Evolutionary conservation across 805 yeast genomes (phyloP).

Genomic region (Jamesozyma rosinii): DNA sequence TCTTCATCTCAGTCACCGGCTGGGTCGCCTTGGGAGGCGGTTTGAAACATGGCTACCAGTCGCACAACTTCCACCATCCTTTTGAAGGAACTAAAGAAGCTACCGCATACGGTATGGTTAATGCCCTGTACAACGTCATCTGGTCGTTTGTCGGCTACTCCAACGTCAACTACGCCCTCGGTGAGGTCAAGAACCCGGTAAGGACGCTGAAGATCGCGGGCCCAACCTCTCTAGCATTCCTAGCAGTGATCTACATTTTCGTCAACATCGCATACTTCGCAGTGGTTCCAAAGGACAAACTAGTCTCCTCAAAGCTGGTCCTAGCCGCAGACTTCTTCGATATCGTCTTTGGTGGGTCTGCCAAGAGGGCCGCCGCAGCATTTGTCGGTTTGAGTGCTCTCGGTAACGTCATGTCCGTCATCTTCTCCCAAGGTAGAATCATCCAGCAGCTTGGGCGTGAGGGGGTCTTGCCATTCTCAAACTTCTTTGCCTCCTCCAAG

Average conservation of each 20-base stretch:
- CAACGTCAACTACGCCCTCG: slow-evolving; percentile 73
- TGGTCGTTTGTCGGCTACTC: slow-evolving; percentile 83
- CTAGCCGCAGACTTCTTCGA: slow-evolving; percentile 70
- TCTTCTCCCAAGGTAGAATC: slow-evolving; percentile 73
- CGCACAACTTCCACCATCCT: slow-evolving; percentile 52
- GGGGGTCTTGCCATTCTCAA: slow-evolving; percentile 67
- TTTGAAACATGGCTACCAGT: slow-evolving; percentile 41
- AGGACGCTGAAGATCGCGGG: slow-evolving; percentile 64
- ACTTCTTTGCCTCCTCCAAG: slow-evolving; percentile 56
- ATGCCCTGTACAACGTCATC: slow-evolving; percentile 71
- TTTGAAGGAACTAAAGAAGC: slow-evolving; percentile 46
- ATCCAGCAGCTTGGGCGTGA: slow-evolving; percentile 76
- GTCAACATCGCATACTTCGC: slow-evolving; percentile 75
- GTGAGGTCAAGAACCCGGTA: slow-evolving; percentile 68
- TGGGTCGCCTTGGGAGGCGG: slow-evolving; percentile 79
- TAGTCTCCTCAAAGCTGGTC: slow-evolving; percentile 53
- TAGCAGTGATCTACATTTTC: slow-evolving; percentile 61
- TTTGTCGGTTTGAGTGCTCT: slow-evolving; percentile 74
- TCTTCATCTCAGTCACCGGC: slow-evolving; percentile 65
- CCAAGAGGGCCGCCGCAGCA: slow-evolving; percentile 65
- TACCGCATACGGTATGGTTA: slow-evolving; percentile 59
- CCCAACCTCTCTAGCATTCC: slow-evolving; percentile 54
- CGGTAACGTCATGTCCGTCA: slow-evolving; percentile 75
- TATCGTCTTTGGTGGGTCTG: slow-evolving; percentile 58
- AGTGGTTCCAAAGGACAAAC: slow-evolving; percentile 61